These are phyloP conservation scores for Brassica nigra DNA, from an alignment of 345 rosid species.

Conservation along the genomic window DNA sequence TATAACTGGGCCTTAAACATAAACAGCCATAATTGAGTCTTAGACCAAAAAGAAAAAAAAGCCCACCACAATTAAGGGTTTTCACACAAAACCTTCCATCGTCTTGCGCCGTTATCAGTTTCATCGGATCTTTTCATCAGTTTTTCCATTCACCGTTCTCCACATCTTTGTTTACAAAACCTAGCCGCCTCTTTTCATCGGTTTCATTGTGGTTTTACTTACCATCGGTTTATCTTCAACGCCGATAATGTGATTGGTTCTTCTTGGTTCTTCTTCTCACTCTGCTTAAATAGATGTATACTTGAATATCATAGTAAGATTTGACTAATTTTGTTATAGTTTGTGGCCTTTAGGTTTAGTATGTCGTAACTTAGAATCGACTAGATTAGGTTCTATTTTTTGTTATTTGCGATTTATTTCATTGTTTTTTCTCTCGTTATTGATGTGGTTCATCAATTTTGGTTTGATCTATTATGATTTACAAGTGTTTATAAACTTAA, in stretches of 20 bases:
- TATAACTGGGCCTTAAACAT: not conserved
- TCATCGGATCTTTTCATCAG: too few species aligned
- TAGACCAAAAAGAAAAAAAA: too few species aligned
- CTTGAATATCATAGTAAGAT: not conserved
- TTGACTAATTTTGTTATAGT: not conserved
- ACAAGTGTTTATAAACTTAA: too few species aligned
- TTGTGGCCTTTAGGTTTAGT: not conserved
- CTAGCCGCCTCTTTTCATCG: not conserved
- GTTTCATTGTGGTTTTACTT: too few species aligned
- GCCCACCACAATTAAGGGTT: too few species aligned
- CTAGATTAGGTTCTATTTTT: not conserved
- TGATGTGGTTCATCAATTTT: too few species aligned
- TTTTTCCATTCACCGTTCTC: not conserved
- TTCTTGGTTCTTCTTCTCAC: not conserved
- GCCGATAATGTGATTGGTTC: not conserved
- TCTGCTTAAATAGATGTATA: too few species aligned
- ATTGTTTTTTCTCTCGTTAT: too few species aligned
- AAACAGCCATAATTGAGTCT: not conserved
- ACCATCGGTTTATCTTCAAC: not conserved
- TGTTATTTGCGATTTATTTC: too few species aligned
- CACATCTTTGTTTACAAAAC: not conserved
- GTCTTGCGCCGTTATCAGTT: too few species aligned
- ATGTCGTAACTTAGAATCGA: not conserved
- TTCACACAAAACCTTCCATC: too few species aligned
- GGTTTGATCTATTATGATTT: too few species aligned